Evolutionary conservation across 2,329 filamentous ascomycete genomes (phyloP), one percentile per base, ranked within the genome.

Genomic region (Neonectria punicea): DNA sequence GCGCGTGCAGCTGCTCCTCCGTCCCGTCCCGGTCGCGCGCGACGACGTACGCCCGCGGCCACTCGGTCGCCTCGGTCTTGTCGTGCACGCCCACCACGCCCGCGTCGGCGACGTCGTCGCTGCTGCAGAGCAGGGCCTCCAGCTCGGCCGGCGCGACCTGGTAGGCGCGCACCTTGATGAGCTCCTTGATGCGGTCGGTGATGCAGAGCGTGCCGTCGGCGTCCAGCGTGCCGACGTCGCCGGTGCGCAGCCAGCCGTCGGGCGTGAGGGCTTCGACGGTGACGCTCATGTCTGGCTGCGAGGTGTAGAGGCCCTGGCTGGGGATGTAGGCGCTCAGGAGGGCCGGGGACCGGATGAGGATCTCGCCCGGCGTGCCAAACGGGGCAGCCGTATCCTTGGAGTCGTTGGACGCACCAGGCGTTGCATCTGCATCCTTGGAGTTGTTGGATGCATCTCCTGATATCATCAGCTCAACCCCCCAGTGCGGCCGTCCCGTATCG

Each of bases 201-300:
- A 93, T 90, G 72, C 86, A 86, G 70, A 92, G 84, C 68, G 83
- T 82, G 39, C 86, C 86, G 1, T 84, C 72, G 18, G 82, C 75
- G 68, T 88, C 84, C 30, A 89, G 80, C 67, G 86, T 88, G 5
- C 86, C 89, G 44, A 93, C 86, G 72, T 93, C 92, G 1, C 91
- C 91, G 1, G 90, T 93, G 72, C 87, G 89, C 69, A 93, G 82
- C 89, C 90, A 93, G 1, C 89, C 87, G 63, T 92, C 90, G 5
- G 73, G 60, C 9, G 81, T 83, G 20, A 83, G 67, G 1, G 80
- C 77, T 16, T 81, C 80, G 1, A 54, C 54, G 0, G 80, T 82
- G 14, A 76, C 72, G 34, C 71, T 74, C 79, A 82, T 81, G 58
- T 82, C 80, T 2, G 76, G 71, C 16, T 65, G 56, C 43, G 39